Percentiles rank a stretch among this genome's conserved stretches.
Evolutionary conservation across 1,284 basidiomycete species (phyloP).

Genomic region (Mycena sp.): DNA sequence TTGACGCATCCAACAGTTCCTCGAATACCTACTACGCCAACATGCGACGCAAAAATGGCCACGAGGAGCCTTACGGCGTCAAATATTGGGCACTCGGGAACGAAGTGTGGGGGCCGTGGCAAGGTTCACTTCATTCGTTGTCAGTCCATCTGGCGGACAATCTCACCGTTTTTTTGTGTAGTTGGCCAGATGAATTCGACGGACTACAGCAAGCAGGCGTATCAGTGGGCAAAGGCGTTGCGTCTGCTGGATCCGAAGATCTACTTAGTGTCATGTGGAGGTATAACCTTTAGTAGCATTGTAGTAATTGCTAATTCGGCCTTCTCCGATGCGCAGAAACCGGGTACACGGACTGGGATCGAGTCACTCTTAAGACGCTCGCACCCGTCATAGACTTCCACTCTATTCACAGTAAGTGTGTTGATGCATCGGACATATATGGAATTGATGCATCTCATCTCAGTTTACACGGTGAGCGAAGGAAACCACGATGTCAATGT

Average conservation of each 20-base stretch:
- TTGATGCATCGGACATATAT: background rate
- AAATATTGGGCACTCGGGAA: conserved; percentile 57
- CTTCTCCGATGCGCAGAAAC: too few species aligned
- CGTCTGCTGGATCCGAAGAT: conserved; percentile 68
- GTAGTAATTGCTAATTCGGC: too few species aligned
- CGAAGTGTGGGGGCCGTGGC: conserved; percentile 72
- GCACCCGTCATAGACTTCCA: conserved; percentile 53
- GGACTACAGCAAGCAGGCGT: conserved; percentile 67
- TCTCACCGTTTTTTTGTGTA: too few species aligned
- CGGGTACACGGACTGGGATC: conserved; percentile 54
- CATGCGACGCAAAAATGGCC: conserved; percentile 65
- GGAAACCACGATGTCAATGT: conserved; percentile 53
- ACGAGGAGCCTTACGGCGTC: conserved; percentile 65
- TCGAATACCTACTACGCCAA: conserved; percentile 67
- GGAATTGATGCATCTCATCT: background rate
- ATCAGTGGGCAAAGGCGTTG: conserved; percentile 72
- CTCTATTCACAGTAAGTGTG: conserved; percentile 49
- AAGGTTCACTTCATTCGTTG: conserved; percentile 47
- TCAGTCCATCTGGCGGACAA: too few species aligned
- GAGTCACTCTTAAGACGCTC: conserved; percentile 48
- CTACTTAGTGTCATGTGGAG: conserved; percentile 67
- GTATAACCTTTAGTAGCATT: too few species aligned
- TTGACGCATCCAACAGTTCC: conserved; percentile 31
- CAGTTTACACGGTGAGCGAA: conserved; percentile 52
- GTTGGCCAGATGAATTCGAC: conserved; percentile 67